A percentile compares a stretch with the other conserved stretches of the same genome.
Conservation (phyloP, 192 early-diverging fungal species). For the Linnemannia exigua region DNA sequence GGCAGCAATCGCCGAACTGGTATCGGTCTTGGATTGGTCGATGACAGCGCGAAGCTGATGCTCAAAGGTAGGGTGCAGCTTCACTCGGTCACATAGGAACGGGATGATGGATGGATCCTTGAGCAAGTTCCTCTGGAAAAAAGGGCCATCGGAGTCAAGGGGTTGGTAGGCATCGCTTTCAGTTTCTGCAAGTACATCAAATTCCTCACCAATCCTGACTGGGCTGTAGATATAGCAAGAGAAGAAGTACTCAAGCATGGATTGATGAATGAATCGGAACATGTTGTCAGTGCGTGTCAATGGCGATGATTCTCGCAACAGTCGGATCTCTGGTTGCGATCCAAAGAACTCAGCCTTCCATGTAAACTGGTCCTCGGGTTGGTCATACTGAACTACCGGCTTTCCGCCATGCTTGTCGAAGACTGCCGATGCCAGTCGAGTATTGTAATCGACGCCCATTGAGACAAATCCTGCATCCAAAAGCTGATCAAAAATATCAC, state of each 20-base stretch:
- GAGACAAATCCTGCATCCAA: not conserved
- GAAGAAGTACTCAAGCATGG: not conserved
- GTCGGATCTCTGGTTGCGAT: no score
- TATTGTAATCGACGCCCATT: not conserved
- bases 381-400: not conserved
- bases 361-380: not conserved
- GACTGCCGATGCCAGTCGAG: not conserved
- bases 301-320: not conserved
- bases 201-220: not conserved
- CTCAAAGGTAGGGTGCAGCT: not conserved
- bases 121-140: not conserved
- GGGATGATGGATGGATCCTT: not conserved
- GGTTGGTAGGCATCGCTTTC: not conserved
- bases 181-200: not conserved
- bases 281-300: not conserved
- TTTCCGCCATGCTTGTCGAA: not conserved
- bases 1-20: not conserved
- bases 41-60: not conserved
- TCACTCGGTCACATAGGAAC: not conserved
- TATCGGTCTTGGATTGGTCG: not conserved
- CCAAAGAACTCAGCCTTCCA: conserved; percentile 1
- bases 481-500: not conserved
- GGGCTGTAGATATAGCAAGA: not conserved
- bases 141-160: not conserved
- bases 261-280: not conserved